Base-by-base conservation (phyloP, 495 filamentous ascomycete genomes). In the Xylaria palmicola region DNA sequence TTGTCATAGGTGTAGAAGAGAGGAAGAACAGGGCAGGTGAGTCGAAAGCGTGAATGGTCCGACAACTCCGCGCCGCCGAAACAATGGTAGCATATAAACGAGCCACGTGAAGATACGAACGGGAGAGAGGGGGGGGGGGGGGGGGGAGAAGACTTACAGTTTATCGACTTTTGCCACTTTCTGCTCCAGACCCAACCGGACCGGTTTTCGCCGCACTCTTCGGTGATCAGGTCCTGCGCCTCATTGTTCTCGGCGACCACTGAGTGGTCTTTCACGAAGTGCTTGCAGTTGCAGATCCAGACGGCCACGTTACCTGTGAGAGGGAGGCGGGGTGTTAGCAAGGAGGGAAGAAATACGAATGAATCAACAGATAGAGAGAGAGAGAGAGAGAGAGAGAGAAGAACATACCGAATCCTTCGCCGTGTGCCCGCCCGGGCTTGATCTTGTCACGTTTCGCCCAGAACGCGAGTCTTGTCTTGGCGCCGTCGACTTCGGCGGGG, bases 261-360 rank as follows among this genome's bases (percentile, higher is more conserved):
- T 1, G 19, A 15, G 24, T 52, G 48, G 48, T 60, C 57, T 0
- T 1, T 2, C 1, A 5, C 4, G 47, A 60, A 60, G 1, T 29
- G 47, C 24, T 60, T 60, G 47, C 57, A 60, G 17, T 60, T 60
- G 37, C 57, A 60, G 27, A 60, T 44, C 57, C 57, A 60, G 1
- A 52, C 37, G n/a, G 26, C 57, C 8, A 6, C 15, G 0, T 5
- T 1, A 3, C 19, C 56, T 59, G 13, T 27, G 32, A 22, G 22
- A 9, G 6, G 9, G 19, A 17, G 3, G n/a, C 4, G 12, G 2
- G 8, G 17, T 1, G 55, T 56, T 12, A 20, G 43, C 9, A 5
- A 39, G 8, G 43, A 4, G 7, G 10, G 10, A 27, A 1, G 0
- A 6, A 27, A 0, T 4, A 26, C 1, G 43, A n/a, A 37, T 24